Percentiles rank a stretch among this genome's conserved stretches.
phyloP scores from a whole-genome alignment of 768 basidiomycete genomes.

The Crepidotus variabilis region DNA sequence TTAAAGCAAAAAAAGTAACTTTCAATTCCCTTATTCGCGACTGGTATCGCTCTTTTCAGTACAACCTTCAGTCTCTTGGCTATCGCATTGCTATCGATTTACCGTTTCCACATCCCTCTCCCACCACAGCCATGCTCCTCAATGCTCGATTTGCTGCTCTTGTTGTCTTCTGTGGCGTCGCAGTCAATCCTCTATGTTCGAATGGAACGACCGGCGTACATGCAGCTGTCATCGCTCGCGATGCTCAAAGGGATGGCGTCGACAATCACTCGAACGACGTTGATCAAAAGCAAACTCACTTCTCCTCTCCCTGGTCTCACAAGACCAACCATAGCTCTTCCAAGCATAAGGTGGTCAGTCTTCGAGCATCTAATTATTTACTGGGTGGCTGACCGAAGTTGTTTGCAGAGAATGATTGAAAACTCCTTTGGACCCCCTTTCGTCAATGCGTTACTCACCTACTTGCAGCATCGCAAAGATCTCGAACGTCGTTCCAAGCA shows the following conservation, averaged over 20 bases:
- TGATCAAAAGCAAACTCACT: not conserved
- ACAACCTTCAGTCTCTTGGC: not conserved
- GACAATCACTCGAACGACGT: constrained; percentile 5
- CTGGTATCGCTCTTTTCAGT: not conserved
- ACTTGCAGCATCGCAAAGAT: constrained; percentile 6
- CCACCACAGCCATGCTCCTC: not conserved
- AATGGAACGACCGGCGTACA: not conserved
- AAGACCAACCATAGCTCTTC: not conserved
- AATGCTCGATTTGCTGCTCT: not conserved
- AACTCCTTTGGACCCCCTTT: not conserved
- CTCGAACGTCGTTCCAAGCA: constrained; percentile 7
- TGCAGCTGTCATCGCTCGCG: constrained; percentile 16
- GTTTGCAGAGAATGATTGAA: constrained; percentile 9
- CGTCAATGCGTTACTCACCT: not conserved
- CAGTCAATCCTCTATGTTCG: not conserved
- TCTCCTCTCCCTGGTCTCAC: constrained; percentile 7
- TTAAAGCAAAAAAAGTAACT: not conserved
- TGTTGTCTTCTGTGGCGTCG: not conserved
- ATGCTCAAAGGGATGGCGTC: constrained; percentile 1
- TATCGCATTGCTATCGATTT: not conserved
- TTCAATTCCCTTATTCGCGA: not conserved
- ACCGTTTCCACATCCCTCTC: not conserved
- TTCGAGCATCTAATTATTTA: not conserved
- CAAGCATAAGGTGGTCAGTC: constrained; percentile 14
- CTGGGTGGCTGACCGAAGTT: not conserved